phyloP scores from a whole-genome alignment of 2,329 filamentous ascomycete species.

The Cladophialophora chaetospira region DNA sequence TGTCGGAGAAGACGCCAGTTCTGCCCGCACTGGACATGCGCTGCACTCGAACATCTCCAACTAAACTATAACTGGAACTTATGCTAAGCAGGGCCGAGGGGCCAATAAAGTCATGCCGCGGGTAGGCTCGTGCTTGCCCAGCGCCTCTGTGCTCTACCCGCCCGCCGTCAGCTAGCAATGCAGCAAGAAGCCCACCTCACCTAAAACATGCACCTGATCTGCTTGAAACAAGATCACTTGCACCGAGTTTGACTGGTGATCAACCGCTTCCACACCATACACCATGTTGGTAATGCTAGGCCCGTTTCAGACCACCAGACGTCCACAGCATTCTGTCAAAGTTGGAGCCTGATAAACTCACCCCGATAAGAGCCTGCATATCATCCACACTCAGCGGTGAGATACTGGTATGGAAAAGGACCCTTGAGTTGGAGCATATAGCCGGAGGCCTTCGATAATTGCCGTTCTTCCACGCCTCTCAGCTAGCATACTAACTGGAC shows the following conservation, averaged over 20 bases:
- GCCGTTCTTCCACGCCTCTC: neutral
- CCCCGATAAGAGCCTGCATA: neutral
- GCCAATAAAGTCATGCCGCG: neutral
- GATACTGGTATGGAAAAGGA: neutral
- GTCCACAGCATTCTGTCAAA: constrained; percentile 1
- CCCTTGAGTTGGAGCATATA: neutral
- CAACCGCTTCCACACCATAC: constrained; percentile 2
- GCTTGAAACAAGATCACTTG: constrained; percentile 5
- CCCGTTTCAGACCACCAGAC: constrained; percentile 9
- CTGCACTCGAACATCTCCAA: neutral
- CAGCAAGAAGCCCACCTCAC: constrained; percentile 1
- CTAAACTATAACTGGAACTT: constrained; percentile 8
- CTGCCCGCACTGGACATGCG: neutral
- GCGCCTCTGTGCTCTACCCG: constrained; percentile 2
- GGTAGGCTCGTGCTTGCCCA: neutral
- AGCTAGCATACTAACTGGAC: neutral
- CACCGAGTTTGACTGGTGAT: neutral
- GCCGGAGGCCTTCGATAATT: too few species aligned
- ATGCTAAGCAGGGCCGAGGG: neutral
- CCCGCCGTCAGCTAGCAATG: neutral
- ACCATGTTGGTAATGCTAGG: constrained; percentile 1
- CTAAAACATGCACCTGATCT: constrained; percentile 12
- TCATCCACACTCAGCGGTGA: neutral
- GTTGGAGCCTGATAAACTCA: constrained; percentile 4
- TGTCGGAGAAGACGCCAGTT: constrained; percentile 11